Percentiles rank a stretch among this genome's conserved stretches.
Evolutionary conservation across 495 filamentous ascomycete species (phyloP).

Genomic region (Letharia lupina): DNA sequence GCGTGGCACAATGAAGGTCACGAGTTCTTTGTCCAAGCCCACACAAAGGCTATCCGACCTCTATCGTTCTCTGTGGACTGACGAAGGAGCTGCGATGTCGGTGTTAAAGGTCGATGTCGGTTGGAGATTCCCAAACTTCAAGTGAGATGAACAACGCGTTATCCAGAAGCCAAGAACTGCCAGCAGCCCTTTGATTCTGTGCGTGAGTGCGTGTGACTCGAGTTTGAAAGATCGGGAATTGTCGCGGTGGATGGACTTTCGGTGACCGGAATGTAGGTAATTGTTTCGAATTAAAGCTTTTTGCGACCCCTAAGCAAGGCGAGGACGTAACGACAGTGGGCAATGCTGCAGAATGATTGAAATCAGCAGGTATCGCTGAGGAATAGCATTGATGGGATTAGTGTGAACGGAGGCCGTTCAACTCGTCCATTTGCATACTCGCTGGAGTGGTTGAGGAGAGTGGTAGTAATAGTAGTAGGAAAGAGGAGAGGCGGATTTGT

Average conservation of each 20-base stretch:
- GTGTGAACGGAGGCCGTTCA: not conserved
- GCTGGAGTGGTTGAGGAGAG: not conserved
- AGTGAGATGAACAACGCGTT: not conserved
- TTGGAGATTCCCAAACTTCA: not conserved
- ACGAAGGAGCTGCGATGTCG: not conserved
- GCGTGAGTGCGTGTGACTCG: not conserved
- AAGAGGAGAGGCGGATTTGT: too few relatives aligned
- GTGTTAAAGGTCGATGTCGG: not conserved
- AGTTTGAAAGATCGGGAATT: not conserved
- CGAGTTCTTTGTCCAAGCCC: not conserved
- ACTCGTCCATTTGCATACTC: not conserved
- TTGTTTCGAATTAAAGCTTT: constrained; percentile 9
- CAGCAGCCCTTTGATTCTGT: constrained; percentile 8
- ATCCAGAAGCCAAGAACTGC: constrained; percentile 11
- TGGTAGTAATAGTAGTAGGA: not conserved
- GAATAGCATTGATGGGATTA: not conserved
- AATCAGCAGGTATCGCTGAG: constrained; percentile 13
- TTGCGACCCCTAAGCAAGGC: not conserved
- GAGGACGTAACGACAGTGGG: constrained; percentile 13
- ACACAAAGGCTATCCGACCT: not conserved
- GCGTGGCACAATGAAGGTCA: constrained; percentile 4
- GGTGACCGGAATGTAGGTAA: constrained; percentile 12
- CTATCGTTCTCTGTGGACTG: not conserved
- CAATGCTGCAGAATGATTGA: constrained; percentile 7
- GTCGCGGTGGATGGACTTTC: not conserved